phyloP scores from a whole-genome alignment of 2,329 filamentous ascomycete genomes.

The Diaporthe vexans region DNA sequence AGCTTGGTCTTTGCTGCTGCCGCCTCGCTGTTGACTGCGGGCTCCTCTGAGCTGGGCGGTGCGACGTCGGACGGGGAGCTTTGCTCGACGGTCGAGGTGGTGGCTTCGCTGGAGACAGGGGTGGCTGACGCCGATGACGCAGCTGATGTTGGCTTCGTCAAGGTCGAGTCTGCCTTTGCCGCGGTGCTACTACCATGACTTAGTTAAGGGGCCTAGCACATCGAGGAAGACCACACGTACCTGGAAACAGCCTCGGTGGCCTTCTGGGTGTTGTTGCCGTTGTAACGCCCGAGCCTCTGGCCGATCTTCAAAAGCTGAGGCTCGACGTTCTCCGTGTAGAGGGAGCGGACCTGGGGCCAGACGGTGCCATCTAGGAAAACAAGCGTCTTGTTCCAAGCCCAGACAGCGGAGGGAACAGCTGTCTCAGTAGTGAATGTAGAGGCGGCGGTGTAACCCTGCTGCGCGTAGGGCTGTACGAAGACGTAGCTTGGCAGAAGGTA shows the following conservation, averaged over 20 bases:
- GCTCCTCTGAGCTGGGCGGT: constrained; percentile 44
- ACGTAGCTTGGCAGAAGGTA: constrained; percentile 83
- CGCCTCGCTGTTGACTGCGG: constrained; percentile 43
- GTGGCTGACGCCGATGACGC: constrained; percentile 45
- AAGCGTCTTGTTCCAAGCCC: constrained; percentile 77
- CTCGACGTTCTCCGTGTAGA: constrained; percentile 94
- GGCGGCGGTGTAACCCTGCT: constrained; percentile 75
- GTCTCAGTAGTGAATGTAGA: constrained; percentile 78
- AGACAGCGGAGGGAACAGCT: constrained; percentile 79
- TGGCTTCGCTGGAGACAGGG: constrained; percentile 43
- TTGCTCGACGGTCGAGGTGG: constrained; percentile 41
- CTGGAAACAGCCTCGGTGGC: constrained; percentile 50
- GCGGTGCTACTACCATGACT: constrained; percentile 43
- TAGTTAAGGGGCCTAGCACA: background rate
- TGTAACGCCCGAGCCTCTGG: constrained; percentile 86
- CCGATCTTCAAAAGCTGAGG: constrained; percentile 94
- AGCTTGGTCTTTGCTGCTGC: constrained; percentile 45
- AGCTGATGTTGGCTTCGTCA: constrained; percentile 52
- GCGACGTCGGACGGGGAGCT: constrained; percentile 40
- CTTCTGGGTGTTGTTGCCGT: constrained; percentile 57
- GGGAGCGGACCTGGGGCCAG: constrained; percentile 83
- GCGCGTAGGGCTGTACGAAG: constrained; percentile 79
- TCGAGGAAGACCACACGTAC: constrained; percentile 3
- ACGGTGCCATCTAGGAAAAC: constrained; percentile 81
- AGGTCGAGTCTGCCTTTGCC: constrained; percentile 52